These are phyloP conservation scores for Termitomyces sp. DNA, from an alignment of 1,284 basidiomycete species.

Conservation along the genomic window DNA sequence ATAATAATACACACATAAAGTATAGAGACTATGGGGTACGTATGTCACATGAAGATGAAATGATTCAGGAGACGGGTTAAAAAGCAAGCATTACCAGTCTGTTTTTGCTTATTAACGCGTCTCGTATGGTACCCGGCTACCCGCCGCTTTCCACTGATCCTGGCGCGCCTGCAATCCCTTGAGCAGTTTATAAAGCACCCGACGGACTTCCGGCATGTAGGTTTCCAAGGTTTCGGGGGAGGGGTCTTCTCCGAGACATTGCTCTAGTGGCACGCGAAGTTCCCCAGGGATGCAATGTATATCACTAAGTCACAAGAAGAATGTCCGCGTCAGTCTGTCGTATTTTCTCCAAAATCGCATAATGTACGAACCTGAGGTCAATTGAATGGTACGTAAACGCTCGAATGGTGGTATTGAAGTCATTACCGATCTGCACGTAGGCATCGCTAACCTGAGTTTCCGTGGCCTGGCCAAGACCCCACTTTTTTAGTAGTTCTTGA, in stretches of 20 bases:
- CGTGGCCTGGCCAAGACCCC: constrained; percentile 63
- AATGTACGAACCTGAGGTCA: constrained; percentile 59
- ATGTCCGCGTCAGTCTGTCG: not conserved
- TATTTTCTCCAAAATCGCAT: not conserved
- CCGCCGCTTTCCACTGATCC: constrained; percentile 49
- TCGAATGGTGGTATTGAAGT: constrained; percentile 81
- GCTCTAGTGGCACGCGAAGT: constrained; percentile 82
- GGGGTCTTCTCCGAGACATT: constrained; percentile 79
- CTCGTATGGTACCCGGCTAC: constrained; percentile 2
- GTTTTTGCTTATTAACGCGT: not conserved
- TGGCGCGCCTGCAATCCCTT: constrained; percentile 84
- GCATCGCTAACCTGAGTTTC: constrained; percentile 87
- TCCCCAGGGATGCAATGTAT: constrained; percentile 77
- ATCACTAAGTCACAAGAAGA: constrained; percentile 54
- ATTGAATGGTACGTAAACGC: constrained; percentile 81
- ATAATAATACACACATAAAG: not conserved
- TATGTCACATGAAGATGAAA: not conserved
- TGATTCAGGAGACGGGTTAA: not conserved
- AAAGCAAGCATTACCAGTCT: not conserved
- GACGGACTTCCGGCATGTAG: constrained; percentile 79
- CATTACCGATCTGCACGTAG: constrained; percentile 88
- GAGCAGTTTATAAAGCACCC: constrained; percentile 77
- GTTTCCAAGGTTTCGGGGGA: constrained; percentile 66
- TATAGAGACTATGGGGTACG: not conserved
- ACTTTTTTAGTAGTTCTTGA: constrained; percentile 76